Percentiles rank a stretch among this genome's conserved stretches.
Evolutionary conservation across 257 asterid genomes (phyloP).

Genomic region (Thymus mandschuricus): DNA sequence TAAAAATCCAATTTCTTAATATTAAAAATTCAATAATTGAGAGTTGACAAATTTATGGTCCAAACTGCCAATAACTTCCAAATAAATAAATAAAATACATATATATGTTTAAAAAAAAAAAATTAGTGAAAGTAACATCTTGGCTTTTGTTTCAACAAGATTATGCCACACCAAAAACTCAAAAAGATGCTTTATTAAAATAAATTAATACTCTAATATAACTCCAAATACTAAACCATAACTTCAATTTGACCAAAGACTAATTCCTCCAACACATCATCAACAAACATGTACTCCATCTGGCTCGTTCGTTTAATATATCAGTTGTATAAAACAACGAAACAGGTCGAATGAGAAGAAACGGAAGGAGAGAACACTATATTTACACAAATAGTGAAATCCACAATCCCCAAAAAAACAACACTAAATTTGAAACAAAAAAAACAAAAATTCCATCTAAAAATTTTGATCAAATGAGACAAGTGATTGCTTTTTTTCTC

Average conservation of each 20-base stretch:
- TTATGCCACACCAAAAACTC: neutral
- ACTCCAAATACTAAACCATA: slow-evolving; percentile 21
- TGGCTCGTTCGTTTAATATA: too few species aligned
- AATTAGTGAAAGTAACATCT: slow-evolving; percentile 30
- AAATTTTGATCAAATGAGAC: slow-evolving; percentile 23
- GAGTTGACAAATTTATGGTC: slow-evolving; percentile 27
- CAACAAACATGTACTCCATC: neutral
- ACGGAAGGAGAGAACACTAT: neutral
- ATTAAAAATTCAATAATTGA: neutral
- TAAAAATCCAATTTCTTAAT: slow-evolving; percentile 1
- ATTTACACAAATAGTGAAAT: slow-evolving; percentile 3
- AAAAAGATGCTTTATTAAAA: slow-evolving; percentile 38
- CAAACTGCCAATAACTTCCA: slow-evolving; percentile 19
- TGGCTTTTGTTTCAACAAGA: slow-evolving; percentile 38
- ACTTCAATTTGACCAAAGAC: too few species aligned
- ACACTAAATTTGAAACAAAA: neutral
- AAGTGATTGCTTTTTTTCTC: slow-evolving; percentile 21
- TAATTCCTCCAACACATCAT: neutral
- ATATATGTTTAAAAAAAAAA: too few species aligned
- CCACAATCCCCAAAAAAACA: slow-evolving; percentile 10
- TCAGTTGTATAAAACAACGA: too few species aligned
- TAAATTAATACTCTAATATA: slow-evolving; percentile 20
- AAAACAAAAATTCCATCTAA: neutral
- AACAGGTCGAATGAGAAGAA: too few species aligned
- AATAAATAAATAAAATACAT: neutral